Conservation (phyloP, 352 stramenopile species). For the Phytophthora podocarpi region DNA sequence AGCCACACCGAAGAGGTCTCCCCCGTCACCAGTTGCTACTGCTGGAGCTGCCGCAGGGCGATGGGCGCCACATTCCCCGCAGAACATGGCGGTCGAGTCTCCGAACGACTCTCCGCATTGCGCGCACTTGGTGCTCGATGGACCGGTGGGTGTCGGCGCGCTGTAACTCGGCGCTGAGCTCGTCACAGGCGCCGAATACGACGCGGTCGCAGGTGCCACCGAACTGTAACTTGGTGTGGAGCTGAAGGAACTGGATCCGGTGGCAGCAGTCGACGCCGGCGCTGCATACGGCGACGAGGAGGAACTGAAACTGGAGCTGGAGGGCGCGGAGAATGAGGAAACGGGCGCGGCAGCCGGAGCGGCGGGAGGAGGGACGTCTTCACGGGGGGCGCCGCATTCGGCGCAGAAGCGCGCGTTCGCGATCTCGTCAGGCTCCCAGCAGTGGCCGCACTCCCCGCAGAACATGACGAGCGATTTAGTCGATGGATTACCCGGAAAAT, state of each 20-base stretch:
- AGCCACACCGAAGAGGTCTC: constrained; percentile 61
- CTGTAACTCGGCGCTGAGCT: constrained; percentile 23
- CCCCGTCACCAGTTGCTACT: constrained; percentile 40
- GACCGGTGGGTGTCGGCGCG: constrained; percentile 4
- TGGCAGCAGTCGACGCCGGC: constrained; percentile 4
- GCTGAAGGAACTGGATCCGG: constrained; percentile 12
- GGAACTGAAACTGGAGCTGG: constrained; percentile 18
- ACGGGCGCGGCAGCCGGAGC: constrained; percentile 1
- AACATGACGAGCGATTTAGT: constrained; percentile 54
- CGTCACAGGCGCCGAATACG: constrained; percentile 14
- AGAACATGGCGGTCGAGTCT: constrained; percentile 66
- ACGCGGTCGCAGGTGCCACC: constrained; percentile 7
- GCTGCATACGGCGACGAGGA: constrained; percentile 10
- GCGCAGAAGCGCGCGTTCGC: constrained; percentile 81
- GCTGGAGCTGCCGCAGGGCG: constrained; percentile 27
- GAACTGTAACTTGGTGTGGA: constrained; percentile 23
- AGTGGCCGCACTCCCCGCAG: constrained; percentile 82
- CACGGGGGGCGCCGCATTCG: constrained; percentile 75
- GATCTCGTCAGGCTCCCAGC: constrained; percentile 83
- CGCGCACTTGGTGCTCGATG: constrained; percentile 34
- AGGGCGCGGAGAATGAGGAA: neutral
- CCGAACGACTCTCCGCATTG: constrained; percentile 60
- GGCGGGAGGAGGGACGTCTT: constrained; percentile 47
- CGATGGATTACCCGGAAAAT: no score
- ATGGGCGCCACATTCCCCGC: constrained; percentile 73